Conservation (phyloP, 2,329 filamentous ascomycete species). For the Paraphaeosphaeria minitans region DNA sequence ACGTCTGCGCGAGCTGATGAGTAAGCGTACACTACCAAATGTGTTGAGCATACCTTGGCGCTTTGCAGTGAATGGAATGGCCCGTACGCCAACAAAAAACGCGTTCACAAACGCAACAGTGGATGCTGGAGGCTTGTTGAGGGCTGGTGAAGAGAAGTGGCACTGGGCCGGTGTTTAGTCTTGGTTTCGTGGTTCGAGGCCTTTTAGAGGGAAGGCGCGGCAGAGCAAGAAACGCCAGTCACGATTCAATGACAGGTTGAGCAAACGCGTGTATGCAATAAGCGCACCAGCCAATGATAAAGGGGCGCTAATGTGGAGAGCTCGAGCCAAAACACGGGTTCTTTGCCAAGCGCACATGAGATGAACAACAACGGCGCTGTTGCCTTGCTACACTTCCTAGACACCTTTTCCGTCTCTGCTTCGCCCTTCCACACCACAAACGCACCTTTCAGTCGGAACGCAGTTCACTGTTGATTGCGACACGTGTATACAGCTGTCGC, state of each 20-base stretch:
- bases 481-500: neutral
- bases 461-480: no score
- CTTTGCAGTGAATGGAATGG: no score
- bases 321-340: neutral
- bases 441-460: neutral
- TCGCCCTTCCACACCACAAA: neutral
- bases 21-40: no score
- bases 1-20: no score
- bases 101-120: slow-evolving; percentile 20
- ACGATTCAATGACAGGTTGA: neutral
- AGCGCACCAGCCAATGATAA: neutral
- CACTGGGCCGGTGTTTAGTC: no score
- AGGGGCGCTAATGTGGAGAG: neutral
- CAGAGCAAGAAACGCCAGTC: neutral
- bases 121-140: slow-evolving; percentile 22
- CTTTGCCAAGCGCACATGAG: neutral
- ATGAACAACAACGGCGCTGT: slow-evolving; percentile 2
- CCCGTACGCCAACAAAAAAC: no score
- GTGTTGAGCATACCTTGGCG: no score
- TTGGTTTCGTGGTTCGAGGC: no score
- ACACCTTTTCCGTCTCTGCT: neutral
- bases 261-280: neutral
- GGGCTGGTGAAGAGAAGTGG: neutral
- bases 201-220: neutral
- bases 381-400: slow-evolving; percentile 3